Conservation (phyloP, 768 basidiomycete genomes). For the Pholiota microspora region DNA sequence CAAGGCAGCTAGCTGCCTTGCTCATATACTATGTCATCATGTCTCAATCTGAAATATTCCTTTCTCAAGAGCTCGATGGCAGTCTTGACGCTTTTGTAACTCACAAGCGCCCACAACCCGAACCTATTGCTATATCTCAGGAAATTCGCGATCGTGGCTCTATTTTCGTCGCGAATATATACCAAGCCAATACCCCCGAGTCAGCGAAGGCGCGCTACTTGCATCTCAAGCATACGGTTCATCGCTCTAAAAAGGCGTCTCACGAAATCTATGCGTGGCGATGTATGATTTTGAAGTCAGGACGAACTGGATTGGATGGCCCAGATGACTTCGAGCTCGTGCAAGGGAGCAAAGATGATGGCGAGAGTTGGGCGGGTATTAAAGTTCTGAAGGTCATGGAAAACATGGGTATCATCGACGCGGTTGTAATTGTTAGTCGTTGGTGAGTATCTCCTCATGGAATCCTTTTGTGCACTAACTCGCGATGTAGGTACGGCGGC, state of each 20-base stretch:
- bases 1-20: not conserved
- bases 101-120: slow-evolving; percentile 40
- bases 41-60: slow-evolving; percentile 20
- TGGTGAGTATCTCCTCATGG: slow-evolving; percentile 44
- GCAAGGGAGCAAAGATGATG: slow-evolving; percentile 70
- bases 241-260: slow-evolving; percentile 55
- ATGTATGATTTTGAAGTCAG: slow-evolving; percentile 68
- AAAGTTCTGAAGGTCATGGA: slow-evolving; percentile 68
- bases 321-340: slow-evolving; percentile 75
- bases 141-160: slow-evolving; percentile 78
- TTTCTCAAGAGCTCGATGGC: slow-evolving; percentile 18
- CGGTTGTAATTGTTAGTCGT: slow-evolving; percentile 75
- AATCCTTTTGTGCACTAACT: not conserved
- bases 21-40: not conserved
- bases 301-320: slow-evolving; percentile 62
- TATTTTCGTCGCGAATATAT: slow-evolving; percentile 65
- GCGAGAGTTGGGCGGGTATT: slow-evolving; percentile 69
- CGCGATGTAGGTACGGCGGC: slow-evolving; percentile 68
- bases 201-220: slow-evolving; percentile 50
- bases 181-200: slow-evolving; percentile 46
- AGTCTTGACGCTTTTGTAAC: slow-evolving; percentile 55
- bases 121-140: slow-evolving; percentile 56
- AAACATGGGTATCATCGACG: slow-evolving; percentile 68
- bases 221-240: slow-evolving; percentile 56
- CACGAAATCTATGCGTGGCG: slow-evolving; percentile 82